phyloP scores from a whole-genome alignment of 495 filamentous ascomycete genomes.

The Halenospora varia region DNA sequence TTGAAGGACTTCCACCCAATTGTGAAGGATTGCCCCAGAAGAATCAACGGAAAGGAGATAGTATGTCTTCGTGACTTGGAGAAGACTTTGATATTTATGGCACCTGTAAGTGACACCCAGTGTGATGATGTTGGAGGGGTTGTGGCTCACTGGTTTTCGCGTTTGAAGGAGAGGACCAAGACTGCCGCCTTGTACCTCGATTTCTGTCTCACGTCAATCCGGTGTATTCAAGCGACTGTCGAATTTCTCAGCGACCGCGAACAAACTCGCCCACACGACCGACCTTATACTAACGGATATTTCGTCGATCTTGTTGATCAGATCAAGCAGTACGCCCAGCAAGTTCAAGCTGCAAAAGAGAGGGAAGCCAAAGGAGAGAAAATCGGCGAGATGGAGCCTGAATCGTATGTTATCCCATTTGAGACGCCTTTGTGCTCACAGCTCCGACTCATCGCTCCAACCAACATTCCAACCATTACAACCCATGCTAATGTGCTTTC shows the following conservation, averaged over 20 bases:
- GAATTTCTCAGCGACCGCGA: slow-evolving; percentile 76
- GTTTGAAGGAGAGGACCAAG: slow-evolving; percentile 70
- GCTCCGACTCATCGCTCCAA: not conserved
- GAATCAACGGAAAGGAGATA: slow-evolving; percentile 76
- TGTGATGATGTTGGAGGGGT: slow-evolving; percentile 44
- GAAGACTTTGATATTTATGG: slow-evolving; percentile 81
- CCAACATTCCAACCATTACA: not conserved
- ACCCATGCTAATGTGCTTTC: slow-evolving; percentile 3
- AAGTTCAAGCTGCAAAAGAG: slow-evolving; percentile 47
- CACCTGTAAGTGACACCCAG: slow-evolving; percentile 72
- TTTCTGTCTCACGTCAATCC: slow-evolving; percentile 84
- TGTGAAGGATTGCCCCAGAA: slow-evolving; percentile 66
- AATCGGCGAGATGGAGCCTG: slow-evolving; percentile 44
- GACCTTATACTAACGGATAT: slow-evolving; percentile 86
- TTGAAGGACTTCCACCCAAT: slow-evolving; percentile 78
- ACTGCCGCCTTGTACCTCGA: slow-evolving; percentile 65
- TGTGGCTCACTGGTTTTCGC: slow-evolving; percentile 62
- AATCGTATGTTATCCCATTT: slow-evolving; percentile 40
- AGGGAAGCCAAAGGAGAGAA: slow-evolving; percentile 39
- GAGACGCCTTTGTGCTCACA: not conserved
- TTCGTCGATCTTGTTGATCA: slow-evolving; percentile 91
- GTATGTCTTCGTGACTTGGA: slow-evolving; percentile 83
- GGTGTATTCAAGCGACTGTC: slow-evolving; percentile 78
- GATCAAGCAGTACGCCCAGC: slow-evolving; percentile 67
- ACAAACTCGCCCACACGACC: slow-evolving; percentile 72